A percentile compares a stretch with the other conserved stretches of the same genome.
phyloP scores from a whole-genome alignment of 1,139 yeast species.

The Diutina sp. region DNA sequence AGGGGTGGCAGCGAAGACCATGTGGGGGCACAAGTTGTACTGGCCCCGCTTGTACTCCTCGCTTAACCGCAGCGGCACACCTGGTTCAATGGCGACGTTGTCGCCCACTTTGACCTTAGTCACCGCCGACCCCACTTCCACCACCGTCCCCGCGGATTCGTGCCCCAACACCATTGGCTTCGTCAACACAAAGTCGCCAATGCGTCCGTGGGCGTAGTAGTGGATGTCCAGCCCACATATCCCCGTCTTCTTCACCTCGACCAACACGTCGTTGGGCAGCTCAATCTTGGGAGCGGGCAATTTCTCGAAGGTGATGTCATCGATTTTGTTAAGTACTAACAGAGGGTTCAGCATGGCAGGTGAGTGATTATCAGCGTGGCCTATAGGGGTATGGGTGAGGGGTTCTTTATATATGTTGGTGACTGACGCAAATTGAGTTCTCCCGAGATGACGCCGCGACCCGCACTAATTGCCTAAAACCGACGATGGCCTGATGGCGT shows the following conservation, averaged over 20 bases:
- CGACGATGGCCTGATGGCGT: background rate
- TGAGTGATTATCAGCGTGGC: background rate
- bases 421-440: background rate
- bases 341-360: slow-evolving; percentile 37
- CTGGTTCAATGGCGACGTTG: slow-evolving; percentile 60
- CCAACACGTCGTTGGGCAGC: slow-evolving; percentile 59
- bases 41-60: slow-evolving; percentile 64
- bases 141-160: slow-evolving; percentile 63
- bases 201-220: slow-evolving; percentile 66
- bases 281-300: slow-evolving; percentile 50
- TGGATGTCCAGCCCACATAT: slow-evolving; percentile 86
- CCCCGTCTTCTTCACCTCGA: slow-evolving; percentile 69
- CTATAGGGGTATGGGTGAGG: background rate
- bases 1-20: slow-evolving; percentile 86
- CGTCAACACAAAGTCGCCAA: slow-evolving; percentile 57
- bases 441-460: background rate
- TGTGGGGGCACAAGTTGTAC: slow-evolving; percentile 71
- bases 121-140: slow-evolving; percentile 52
- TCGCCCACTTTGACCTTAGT: slow-evolving; percentile 58
- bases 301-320: slow-evolving; percentile 52
- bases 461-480: background rate
- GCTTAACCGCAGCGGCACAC: slow-evolving; percentile 60
- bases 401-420: background rate
- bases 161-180: slow-evolving; percentile 67
- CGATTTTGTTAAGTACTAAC: slow-evolving; percentile 53